Conservation (phyloP, 108 stramenopile genomes). For the Cyclotella choctawhatcheeana region DNA sequence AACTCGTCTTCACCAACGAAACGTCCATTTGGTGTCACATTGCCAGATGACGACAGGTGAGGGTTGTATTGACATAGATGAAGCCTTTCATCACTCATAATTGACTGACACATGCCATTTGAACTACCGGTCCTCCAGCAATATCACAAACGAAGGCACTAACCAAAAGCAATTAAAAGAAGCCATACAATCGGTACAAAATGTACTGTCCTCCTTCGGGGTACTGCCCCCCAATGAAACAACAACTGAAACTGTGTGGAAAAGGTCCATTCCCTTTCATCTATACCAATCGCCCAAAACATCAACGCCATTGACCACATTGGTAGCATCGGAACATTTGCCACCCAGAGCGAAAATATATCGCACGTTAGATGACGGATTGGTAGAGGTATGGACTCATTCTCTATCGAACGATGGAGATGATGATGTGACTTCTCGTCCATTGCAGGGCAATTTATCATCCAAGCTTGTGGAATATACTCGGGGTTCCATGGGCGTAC, state of each 20-base stretch:
- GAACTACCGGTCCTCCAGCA: background rate
- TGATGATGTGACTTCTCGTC: constrained; percentile 41
- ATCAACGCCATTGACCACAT: constrained; percentile 30
- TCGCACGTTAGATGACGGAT: constrained; percentile 3
- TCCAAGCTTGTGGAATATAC: constrained; percentile 83
- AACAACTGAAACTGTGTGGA: background rate
- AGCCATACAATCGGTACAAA: constrained; percentile 2
- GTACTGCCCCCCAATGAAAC: background rate
- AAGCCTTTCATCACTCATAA: background rate
- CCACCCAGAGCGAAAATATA: constrained; percentile 45
- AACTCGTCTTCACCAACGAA: background rate
- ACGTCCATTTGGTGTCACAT: background rate
- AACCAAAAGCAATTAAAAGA: background rate
- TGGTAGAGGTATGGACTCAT: constrained; percentile 48
- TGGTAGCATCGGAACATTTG: constrained; percentile 33
- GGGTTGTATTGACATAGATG: background rate
- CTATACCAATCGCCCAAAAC: constrained; percentile 42
- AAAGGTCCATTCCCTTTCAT: constrained; percentile 23
- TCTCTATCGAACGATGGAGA: constrained; percentile 23
- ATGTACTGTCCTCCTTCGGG: background rate
- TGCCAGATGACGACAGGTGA: constrained; percentile 2
- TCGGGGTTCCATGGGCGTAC: constrained; percentile 64
- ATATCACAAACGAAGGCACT: background rate
- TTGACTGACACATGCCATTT: too few relatives aligned
- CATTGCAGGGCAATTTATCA: constrained; percentile 70